Base-by-base conservation (phyloP, 2,329 filamentous ascomycete species). In the Sporothrix euskadiensis region DNA sequence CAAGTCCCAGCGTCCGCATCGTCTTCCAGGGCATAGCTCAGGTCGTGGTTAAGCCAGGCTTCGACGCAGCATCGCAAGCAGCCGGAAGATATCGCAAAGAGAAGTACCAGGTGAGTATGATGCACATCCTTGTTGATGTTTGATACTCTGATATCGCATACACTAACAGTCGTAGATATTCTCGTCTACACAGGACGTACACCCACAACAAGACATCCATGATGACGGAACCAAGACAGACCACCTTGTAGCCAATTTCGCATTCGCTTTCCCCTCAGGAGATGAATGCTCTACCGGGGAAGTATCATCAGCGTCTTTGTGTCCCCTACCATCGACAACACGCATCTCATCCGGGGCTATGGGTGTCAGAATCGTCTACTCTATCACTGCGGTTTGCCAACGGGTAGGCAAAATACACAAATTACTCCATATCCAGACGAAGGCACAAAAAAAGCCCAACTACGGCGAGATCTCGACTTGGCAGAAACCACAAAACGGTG, bases 11-110 rank as follows among this genome's bases (percentile, higher is more conserved):
- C n/a, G 26, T 72, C 32, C 22, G 35, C 7, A 16, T 72, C 4
- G 35, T 32, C 47, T 72, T 72, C 16, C 49, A 68, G 9, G 66
- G 66, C 7, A 56, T 16, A 19, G 49, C 35, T 49, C 65, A 56
- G 47, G 47, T 68, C 12, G 5, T 47, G 1, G 61, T 72, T 32
- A 66, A 68, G 35, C 71, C 71, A 16, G 71, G 71, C 22, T 68
- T 57, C 35, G 71, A 72, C 32, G 35, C 71, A 5, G 19, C 44
- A 2, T 32, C 63, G 19, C 47, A 72, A 10, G 5, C 35, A 14
- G 49, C 71, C 12, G 71, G 39, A 14, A 68, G 35, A 0, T 26
- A 72, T 39, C 49, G 54, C 32, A 49, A 68, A 19, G 32, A 72
- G 32, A 66, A 39, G 16, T 14, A 19, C n/a, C 47, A 19, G 14